Conservation (phyloP, 1,139 yeast genomes). For the Zygosaccharomyces pseudobailii region DNA sequence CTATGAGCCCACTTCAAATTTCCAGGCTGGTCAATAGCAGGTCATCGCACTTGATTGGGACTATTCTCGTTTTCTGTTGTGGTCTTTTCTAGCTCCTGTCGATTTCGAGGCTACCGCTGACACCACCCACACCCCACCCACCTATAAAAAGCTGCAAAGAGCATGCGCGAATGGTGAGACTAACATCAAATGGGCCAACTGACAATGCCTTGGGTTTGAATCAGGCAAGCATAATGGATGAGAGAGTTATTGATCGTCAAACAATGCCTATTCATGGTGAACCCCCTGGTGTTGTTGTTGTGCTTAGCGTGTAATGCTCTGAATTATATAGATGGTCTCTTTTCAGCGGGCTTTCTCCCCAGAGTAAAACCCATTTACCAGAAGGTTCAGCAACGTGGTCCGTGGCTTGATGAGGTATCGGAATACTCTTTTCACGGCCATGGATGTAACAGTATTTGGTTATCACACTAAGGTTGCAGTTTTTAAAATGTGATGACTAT, state of each 20-base stretch:
- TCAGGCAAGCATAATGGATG: constrained; percentile 11
- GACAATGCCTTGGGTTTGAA: constrained; percentile 11
- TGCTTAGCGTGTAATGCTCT: background rate
- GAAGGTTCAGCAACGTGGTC: background rate
- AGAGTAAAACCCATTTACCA: constrained; percentile 15
- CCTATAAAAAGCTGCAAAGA: background rate
- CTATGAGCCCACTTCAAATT: too few species aligned
- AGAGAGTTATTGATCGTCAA: background rate
- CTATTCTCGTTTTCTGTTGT: background rate
- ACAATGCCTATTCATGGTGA: constrained; percentile 7
- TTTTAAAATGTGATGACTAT: background rate
- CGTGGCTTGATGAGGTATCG: background rate
- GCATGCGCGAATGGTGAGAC: background rate
- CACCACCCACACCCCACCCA: background rate
- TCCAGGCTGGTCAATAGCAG: background rate
- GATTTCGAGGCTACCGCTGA: background rate
- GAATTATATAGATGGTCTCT: constrained; percentile 6
- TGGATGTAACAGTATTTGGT: background rate
- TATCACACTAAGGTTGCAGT: background rate
- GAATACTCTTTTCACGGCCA: background rate
- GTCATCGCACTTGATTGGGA: background rate
- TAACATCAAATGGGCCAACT: background rate
- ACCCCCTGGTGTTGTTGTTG: constrained; percentile 3
- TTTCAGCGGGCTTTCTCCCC: constrained; percentile 14
- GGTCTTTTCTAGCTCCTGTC: background rate